Evolutionary conservation across 441 rosid species (phyloP), one percentile per base, ranked within the genome.

Genomic region (Erodium chrysanthum): DNA sequence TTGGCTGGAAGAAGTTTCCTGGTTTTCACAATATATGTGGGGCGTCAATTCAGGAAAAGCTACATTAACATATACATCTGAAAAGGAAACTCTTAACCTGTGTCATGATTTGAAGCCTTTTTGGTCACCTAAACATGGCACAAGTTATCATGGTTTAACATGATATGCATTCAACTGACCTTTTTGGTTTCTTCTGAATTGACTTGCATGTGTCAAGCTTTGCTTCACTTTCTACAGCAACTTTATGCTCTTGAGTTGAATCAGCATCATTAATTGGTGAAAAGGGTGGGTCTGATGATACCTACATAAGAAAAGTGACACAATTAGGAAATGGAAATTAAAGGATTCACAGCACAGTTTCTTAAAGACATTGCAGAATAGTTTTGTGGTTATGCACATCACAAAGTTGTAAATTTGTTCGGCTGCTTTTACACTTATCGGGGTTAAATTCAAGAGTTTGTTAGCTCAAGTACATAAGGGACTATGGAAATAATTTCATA

Each of bases 1-100:
- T 92, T 83, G 56, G 86, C 89, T 64, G 96, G 98, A 80, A 81
- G 50, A 66, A 91, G 90, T 80, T 91, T 89, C 95, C 97, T 93
- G 84, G 69, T 71, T 52, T 74, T 74, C 67, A 71, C 65, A 71
- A n/a, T 72, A 23, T 22, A 65, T 12, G 31, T 1, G 48, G 15
- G 59, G 20, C 18, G 59, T 48, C 12, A 63, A 46, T 37, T 73
- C 63, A 23, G 22, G 8, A 31, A 52, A 62, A 18, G 60, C 15
- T 64, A 8, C 25, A 37, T 14, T 8, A 48, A 20, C 40, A 46
- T 35, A 25, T 3, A n/a, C 18, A 42, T 59, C 6, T 35, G 4
- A 10, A 42, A 42, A 20, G 12, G 37, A 71, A 68, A 33, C 6
- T 18, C 25, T n/a, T 11, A 60, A 9, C 5, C 40, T 21, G 25